phyloP scores from a whole-genome alignment of 2,329 filamentous ascomycete genomes.

The Xylariaceae sp. region DNA sequence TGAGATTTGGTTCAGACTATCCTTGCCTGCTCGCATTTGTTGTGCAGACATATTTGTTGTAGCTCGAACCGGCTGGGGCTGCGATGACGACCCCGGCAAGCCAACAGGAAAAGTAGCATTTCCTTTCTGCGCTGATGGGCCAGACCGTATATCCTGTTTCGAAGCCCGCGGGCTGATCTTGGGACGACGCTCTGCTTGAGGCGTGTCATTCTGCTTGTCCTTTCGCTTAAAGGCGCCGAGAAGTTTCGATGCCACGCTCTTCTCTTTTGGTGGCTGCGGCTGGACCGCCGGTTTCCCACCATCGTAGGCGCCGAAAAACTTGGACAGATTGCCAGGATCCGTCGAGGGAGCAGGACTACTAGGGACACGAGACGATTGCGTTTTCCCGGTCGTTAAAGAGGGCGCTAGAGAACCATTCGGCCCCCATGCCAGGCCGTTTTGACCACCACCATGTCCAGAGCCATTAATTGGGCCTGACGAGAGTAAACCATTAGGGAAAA shows the following conservation, averaged over 20 bases:
- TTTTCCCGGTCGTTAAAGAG: conserved; percentile 5
- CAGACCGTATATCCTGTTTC: conserved; percentile 12
- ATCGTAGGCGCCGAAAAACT: conserved; percentile 27
- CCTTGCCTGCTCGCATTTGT: conserved; percentile 18
- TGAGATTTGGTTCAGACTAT: conserved; percentile 4
- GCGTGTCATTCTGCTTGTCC: conserved; percentile 20
- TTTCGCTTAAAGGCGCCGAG: conserved; percentile 29
- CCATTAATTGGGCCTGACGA: conserved; percentile 7
- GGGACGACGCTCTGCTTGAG: conserved; percentile 17
- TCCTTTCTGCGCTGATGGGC: background rate
- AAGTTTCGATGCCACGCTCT: conserved; percentile 30
- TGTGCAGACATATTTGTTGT: conserved; percentile 18
- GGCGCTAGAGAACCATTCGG: conserved; percentile 14
- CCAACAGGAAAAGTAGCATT: background rate
- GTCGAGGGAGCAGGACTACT: conserved; percentile 23
- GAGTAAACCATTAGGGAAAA: conserved; percentile 12
- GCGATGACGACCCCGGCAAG: conserved; percentile 1
- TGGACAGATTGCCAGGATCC: conserved; percentile 25
- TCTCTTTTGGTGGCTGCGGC: conserved; percentile 25
- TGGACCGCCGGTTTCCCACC: conserved; percentile 19
- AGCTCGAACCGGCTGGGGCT: conserved; percentile 18
- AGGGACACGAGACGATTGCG: conserved; percentile 15
- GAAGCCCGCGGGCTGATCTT: conserved; percentile 19
- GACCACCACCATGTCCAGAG: conserved; percentile 4
- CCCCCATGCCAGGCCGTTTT: conserved; percentile 17